These are phyloP conservation scores for Peronospora belbahrii DNA, from an alignment of 352 stramenopile genomes.

Conservation along the genomic window DNA sequence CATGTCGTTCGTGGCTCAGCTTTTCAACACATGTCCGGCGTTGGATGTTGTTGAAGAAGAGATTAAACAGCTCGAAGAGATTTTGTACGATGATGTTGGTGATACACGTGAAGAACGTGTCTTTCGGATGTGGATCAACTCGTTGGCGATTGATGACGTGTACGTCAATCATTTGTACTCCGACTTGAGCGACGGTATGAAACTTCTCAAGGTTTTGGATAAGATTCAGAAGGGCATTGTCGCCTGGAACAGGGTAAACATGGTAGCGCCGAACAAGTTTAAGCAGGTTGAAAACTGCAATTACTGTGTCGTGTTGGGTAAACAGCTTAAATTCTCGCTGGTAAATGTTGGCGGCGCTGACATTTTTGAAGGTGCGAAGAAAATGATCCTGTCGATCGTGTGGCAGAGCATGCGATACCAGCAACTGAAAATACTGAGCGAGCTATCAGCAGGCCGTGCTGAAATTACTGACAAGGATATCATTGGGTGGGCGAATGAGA, in stretches of 20 bases:
- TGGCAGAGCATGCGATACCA: conserved; percentile 92
- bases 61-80: conserved; percentile 80
- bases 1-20: conserved; percentile 85
- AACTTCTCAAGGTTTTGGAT: conserved; percentile 86
- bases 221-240: conserved; percentile 87
- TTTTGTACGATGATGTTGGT: conserved; percentile 80
- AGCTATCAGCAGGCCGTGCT: conserved; percentile 33
- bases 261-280: conserved; percentile 86
- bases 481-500: conserved; percentile 76
- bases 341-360: conserved; percentile 89
- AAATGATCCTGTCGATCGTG: conserved; percentile 90
- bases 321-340: conserved; percentile 84
- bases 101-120: conserved; percentile 85
- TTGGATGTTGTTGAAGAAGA: conserved; percentile 79
- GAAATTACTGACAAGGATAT: conserved; percentile 81
- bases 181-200: conserved; percentile 83
- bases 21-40: conserved; percentile 89
- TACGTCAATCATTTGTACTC: conserved; percentile 89
- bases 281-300: conserved; percentile 88
- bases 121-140: conserved; percentile 92
- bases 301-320: conserved; percentile 79
- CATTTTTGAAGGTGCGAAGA: conserved; percentile 90
- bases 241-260: conserved; percentile 84
- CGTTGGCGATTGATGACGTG: conserved; percentile 80
- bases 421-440: conserved; percentile 79